Evolutionary conservation across 2,329 filamentous ascomycete species (phyloP).

Genomic region (Alternaria conjuncta): DNA sequence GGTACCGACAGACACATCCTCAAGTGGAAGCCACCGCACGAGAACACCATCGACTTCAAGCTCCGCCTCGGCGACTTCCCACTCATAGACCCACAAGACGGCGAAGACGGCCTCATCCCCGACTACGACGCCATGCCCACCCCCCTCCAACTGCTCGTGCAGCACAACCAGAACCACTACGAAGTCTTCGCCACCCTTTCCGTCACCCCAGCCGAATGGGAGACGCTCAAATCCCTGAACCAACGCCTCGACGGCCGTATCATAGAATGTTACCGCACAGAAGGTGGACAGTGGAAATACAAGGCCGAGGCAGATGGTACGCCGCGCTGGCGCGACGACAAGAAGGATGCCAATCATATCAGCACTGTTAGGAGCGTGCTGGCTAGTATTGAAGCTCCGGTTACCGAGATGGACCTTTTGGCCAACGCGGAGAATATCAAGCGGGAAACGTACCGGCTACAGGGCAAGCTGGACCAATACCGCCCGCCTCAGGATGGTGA

Average conservation of each 20-base stretch:
- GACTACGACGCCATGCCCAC: conserved; percentile 83
- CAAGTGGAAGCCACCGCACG: conserved; percentile 95
- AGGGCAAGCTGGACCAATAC: conserved; percentile 49
- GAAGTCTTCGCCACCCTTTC: conserved; percentile 69
- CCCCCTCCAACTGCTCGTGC: conserved; percentile 72
- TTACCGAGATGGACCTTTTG: conserved; percentile 82
- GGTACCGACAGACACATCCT: conserved; percentile 93
- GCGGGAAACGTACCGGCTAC: conserved; percentile 75
- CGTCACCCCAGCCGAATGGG: conserved; percentile 82
- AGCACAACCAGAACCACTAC: conserved; percentile 69
- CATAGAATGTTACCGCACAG: conserved; percentile 87
- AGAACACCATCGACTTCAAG: conserved; percentile 94
- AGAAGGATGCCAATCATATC: conserved; percentile 87
- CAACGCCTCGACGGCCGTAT: conserved; percentile 85
- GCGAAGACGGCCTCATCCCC: conserved; percentile 67
- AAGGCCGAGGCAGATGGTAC: conserved; percentile 55
- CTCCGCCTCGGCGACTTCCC: conserved; percentile 77
- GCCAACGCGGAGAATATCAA: conserved; percentile 73
- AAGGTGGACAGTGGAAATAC: conserved; percentile 78
- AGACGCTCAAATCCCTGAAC: conserved; percentile 73
- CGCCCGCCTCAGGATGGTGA: conserved; percentile 27
- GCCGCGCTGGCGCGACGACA: conserved; percentile 90
- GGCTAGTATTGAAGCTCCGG: conserved; percentile 85
- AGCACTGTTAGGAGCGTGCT: conserved; percentile 84
- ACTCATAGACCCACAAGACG: conserved; percentile 70